These are phyloP conservation scores for Chlorella sp. DNA, from an alignment of 139 green algal species.

Conservation along the genomic window DNA sequence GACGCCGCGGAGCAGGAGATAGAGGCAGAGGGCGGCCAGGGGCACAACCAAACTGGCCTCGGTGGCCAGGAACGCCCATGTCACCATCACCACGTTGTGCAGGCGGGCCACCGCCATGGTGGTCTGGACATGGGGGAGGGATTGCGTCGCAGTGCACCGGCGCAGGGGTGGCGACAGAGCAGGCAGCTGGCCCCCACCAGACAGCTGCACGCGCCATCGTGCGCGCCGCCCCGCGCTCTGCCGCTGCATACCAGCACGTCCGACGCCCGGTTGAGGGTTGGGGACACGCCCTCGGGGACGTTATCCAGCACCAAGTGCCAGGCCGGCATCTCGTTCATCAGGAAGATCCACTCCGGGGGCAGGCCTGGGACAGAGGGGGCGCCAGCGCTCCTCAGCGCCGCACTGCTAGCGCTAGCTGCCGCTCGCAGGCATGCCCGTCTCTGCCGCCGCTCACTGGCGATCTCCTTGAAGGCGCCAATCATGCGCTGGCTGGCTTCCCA, in stretches of 20 bases:
- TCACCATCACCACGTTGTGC: not conserved
- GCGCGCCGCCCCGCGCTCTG: not conserved
- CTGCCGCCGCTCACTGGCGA: not conserved
- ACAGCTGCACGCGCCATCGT: not conserved
- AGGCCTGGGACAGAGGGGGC: too few species aligned
- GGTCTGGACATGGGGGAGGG: not conserved
- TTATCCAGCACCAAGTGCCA: not conserved
- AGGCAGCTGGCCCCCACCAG: too few species aligned
- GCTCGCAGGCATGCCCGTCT: too few species aligned
- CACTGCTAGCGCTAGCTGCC: too few species aligned
- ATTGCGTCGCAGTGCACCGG: not conserved
- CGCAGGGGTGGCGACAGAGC: not conserved
- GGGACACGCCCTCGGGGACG: not conserved
- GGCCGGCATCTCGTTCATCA: not conserved
- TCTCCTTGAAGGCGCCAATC: not conserved
- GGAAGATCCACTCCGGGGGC: not conserved
- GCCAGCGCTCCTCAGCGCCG: too few species aligned
- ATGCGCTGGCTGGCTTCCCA: not conserved
- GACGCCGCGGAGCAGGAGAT: not conserved
- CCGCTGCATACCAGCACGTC: too few species aligned
- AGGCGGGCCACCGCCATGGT: slow-evolving; percentile 1
- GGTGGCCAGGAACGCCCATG: slow-evolving; percentile 6
- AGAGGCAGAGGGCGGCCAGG: not conserved
- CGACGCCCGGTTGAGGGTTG: too few species aligned
- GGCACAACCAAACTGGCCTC: not conserved